These are phyloP conservation scores for Ormosia emarginata DNA, from an alignment of 306 rosid species.

Conservation along the genomic window DNA sequence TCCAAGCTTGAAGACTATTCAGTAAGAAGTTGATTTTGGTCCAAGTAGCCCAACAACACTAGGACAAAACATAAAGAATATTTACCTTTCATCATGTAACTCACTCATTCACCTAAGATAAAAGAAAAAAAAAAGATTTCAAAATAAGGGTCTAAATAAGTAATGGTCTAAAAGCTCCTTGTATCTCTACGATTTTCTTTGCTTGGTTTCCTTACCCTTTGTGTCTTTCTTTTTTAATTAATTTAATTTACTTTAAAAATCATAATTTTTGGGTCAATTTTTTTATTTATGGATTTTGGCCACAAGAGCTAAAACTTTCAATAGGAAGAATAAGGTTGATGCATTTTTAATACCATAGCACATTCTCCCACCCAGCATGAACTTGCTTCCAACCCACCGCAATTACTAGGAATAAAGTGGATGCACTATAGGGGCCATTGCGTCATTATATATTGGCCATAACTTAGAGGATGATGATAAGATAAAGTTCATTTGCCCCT, in stretches of 20 bases:
- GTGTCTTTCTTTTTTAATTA: background rate
- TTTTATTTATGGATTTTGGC: background rate
- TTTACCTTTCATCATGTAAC: too few species aligned
- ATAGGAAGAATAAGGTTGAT: background rate
- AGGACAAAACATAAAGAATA: too few species aligned
- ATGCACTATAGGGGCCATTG: background rate
- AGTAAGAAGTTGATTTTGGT: too few species aligned
- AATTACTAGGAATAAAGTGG: conserved; percentile 5
- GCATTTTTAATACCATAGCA: background rate
- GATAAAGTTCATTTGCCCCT: conserved; percentile 13
- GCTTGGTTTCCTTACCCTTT: background rate
- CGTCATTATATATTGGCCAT: background rate
- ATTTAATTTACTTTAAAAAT: background rate
- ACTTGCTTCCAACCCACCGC: background rate
- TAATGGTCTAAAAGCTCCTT: background rate
- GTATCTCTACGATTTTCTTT: background rate
- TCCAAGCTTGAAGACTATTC: too few species aligned
- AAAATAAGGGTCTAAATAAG: background rate
- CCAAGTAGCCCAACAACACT: too few species aligned
- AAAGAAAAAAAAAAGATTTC: background rate
- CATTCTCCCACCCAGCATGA: background rate
- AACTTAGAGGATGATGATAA: background rate
- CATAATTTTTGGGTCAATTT: background rate
- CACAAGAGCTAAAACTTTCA: background rate
- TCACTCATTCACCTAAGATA: background rate